Evolutionary conservation across 2,329 filamentous ascomycete species (phyloP), one percentile per base, ranked within the genome.

Genomic region (Aureobasidium zeae): DNA sequence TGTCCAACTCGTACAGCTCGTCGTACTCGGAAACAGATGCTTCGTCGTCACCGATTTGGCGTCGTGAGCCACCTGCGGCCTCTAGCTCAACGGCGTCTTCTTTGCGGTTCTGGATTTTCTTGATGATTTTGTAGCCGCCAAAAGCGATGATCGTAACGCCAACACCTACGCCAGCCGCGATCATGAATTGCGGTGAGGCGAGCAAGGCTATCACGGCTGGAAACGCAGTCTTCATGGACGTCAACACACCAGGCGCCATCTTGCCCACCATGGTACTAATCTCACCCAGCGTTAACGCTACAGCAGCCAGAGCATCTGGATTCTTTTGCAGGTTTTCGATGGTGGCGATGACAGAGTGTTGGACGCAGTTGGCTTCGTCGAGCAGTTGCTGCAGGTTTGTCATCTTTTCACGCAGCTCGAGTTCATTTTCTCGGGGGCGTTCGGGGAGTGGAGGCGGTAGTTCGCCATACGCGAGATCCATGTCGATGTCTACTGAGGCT

Each of bases 71-170:
- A n/a, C n/a, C n/a, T n/a, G n/a, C n/a, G 41, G 53, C 53, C 25
- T 55, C 52, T 9, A 52, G 41, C 13, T 54, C 33, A 3, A 44
- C 50, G 19, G 56, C 55, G 20, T 62, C 59, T 8, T 57, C 58
- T 24, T 66, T 65, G 46, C 65, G 64, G 11, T 59, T 67, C 55
- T 70, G 69, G 52, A 96, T 85, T 54, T 79, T 81, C 71, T 95
- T 93, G 65, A 98, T 80, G 61, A 98, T 95, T 67, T 94, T 96
- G 75, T 86, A 96, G 4, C 91, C 89, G 43, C 91, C 91, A 48
- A 98, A 86, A 61, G 91, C 88, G 55, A 98, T 86, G 7, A 96
- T 80, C 0, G 91, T 96, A n/a, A 94, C 81, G 11, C 91, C 91
- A 0, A 94, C 79, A 1, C 84, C 86, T 11, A 94, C 79, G 31